Percentiles rank a stretch among this genome's conserved stretches.
Conservation (phyloP, 345 rosid species). For the Citrus hindsii region DNA sequence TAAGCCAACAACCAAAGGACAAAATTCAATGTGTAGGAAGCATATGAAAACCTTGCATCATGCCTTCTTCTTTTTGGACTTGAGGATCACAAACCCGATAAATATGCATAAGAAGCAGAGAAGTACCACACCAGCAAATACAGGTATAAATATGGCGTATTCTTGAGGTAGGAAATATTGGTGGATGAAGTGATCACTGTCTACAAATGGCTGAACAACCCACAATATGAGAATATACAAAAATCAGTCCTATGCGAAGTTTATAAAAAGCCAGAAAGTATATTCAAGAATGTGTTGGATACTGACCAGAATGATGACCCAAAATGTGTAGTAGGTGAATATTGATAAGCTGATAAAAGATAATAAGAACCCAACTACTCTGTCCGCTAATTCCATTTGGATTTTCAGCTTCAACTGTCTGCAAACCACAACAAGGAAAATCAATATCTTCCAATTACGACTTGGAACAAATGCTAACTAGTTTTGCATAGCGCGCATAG, state of each 20-base stretch:
- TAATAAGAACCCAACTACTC: conserved; percentile 74
- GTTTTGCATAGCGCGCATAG: background rate
- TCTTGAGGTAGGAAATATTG: conserved; percentile 83
- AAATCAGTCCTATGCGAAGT: background rate
- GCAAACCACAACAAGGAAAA: background rate
- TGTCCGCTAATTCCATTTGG: conserved; percentile 81
- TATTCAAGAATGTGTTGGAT: background rate
- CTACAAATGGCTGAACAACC: conserved; percentile 83
- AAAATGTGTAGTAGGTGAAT: conserved; percentile 90
- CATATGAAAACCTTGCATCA: conserved; percentile 12
- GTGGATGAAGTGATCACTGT: conserved; percentile 81
- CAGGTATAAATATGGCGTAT: conserved; percentile 75
- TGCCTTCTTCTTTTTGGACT: conserved; percentile 83
- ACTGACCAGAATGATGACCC: conserved; percentile 91
- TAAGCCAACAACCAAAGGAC: background rate
- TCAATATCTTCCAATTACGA: background rate
- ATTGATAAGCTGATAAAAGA: conserved; percentile 67
- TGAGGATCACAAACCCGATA: conserved; percentile 73
- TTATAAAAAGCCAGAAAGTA: background rate
- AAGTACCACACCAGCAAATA: conserved; percentile 64
- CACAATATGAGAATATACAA: conserved; percentile 1
- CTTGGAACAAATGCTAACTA: background rate
- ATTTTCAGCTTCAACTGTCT: background rate
- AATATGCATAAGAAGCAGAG: conserved; percentile 64
- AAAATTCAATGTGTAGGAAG: background rate